Evolutionary conservation across 257 asterid genomes (phyloP).

Genomic region (Gardenia jasminoides): DNA sequence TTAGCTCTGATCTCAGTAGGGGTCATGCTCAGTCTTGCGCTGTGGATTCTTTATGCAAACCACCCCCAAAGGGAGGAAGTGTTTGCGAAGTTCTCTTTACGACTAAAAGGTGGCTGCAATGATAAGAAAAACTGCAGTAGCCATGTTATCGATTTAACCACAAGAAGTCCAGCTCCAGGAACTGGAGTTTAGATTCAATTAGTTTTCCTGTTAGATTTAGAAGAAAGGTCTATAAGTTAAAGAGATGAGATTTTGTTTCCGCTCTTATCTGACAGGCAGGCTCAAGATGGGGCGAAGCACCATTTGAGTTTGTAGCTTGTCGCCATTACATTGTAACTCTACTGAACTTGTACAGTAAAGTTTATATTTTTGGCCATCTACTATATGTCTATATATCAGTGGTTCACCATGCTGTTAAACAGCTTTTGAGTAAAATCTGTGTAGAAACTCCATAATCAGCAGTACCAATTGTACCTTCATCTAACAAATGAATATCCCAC

Average conservation of each 20-base stretch:
- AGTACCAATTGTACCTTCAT: too few relatives aligned
- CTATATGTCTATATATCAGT: too few relatives aligned
- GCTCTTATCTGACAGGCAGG: conserved; percentile 36
- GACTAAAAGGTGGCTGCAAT: conserved; percentile 54
- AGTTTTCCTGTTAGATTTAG: conserved; percentile 6
- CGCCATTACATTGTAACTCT: not conserved
- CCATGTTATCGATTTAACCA: conserved; percentile 14
- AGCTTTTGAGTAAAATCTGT: too few relatives aligned
- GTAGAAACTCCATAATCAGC: too few relatives aligned
- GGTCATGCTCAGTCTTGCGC: conserved; percentile 86
- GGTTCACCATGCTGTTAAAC: too few relatives aligned
- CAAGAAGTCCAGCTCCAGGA: conserved; percentile 45
- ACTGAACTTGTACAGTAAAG: conserved; percentile 1
- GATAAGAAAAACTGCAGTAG: conserved; percentile 30
- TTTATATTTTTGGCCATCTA: not conserved
- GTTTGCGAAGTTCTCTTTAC: conserved; percentile 65
- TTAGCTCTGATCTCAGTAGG: conserved; percentile 78
- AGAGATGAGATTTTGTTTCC: conserved; percentile 14
- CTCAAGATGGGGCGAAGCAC: conserved; percentile 65
- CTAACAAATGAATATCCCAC: too few relatives aligned
- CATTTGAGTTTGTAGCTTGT: conserved; percentile 37
- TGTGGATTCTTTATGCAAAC: conserved; percentile 91
- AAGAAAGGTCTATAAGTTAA: not conserved
- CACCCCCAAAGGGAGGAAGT: conserved; percentile 99
- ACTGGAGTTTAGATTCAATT: conserved; percentile 41